These are phyloP conservation scores for Boletellus emodensis DNA, from an alignment of 768 basidiomycete genomes.

Conservation along the genomic window DNA sequence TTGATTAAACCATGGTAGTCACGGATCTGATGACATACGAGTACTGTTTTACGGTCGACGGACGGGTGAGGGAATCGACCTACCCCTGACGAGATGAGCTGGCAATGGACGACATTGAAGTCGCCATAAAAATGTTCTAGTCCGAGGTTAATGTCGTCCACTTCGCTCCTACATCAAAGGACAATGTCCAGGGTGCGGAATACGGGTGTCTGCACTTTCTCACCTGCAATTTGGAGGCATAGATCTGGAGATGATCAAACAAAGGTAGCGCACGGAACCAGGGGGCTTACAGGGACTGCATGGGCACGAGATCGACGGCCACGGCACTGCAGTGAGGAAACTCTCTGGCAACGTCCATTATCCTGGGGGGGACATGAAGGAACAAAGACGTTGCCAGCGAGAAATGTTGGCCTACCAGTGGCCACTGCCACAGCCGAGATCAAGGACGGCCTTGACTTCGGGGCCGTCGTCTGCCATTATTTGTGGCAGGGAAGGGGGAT, in stretches of 20 bases:
- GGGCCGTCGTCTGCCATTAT: slow-evolving; percentile 59
- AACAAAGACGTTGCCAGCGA: not conserved
- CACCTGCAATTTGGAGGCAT: slow-evolving; percentile 74
- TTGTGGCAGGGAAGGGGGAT: slow-evolving; percentile 52
- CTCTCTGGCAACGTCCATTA: slow-evolving; percentile 67
- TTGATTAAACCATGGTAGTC: slow-evolving; percentile 63
- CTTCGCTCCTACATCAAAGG: slow-evolving; percentile 56
- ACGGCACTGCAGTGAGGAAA: slow-evolving; percentile 67
- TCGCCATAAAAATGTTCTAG: slow-evolving; percentile 77
- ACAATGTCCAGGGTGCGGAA: slow-evolving; percentile 3
- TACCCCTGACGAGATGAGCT: slow-evolving; percentile 71
- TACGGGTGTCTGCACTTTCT: slow-evolving; percentile 8
- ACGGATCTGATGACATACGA: slow-evolving; percentile 47
- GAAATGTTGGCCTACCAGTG: slow-evolving; percentile 49
- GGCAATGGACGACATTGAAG: slow-evolving; percentile 73
- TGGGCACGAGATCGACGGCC: slow-evolving; percentile 77
- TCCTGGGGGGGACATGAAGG: slow-evolving; percentile 45
- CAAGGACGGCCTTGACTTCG: slow-evolving; percentile 59
- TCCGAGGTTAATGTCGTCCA: slow-evolving; percentile 82
- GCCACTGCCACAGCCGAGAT: slow-evolving; percentile 79
- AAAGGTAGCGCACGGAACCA: slow-evolving; percentile 7
- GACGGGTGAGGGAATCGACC: slow-evolving; percentile 27
- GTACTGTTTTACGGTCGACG: slow-evolving; percentile 13
- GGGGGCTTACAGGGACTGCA: slow-evolving; percentile 60
- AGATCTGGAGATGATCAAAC: slow-evolving; percentile 36